Evolutionary conservation across 805 yeast genomes (phyloP).

Genomic region (Ogataea paraovalis): DNA sequence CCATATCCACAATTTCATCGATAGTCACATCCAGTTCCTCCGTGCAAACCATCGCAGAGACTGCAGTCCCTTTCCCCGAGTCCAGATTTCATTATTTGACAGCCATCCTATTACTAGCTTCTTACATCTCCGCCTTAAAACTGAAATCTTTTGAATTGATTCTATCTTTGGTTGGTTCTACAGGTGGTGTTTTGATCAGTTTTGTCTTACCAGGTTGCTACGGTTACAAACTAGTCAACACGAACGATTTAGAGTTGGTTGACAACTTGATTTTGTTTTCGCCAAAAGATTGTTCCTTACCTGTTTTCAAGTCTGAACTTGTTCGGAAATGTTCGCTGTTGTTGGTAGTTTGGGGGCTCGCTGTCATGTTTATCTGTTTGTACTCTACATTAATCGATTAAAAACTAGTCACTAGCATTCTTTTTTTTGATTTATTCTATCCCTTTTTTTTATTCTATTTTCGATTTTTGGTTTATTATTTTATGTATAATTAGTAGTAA

Average conservation of each 20-base stretch:
- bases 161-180: conserved; percentile 72
- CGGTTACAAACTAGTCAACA: conserved; percentile 56
- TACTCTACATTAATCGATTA: conserved; percentile 44
- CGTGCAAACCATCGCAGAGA: background rate
- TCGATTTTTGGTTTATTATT: background rate
- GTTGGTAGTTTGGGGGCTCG: conserved; percentile 49
- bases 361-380: conserved; percentile 52
- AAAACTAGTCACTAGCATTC: background rate
- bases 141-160: conserved; percentile 65
- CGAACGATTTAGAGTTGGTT: conserved; percentile 14
- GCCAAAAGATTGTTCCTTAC: conserved; percentile 19
- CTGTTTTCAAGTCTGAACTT: conserved; percentile 19
- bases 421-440: too few relatives aligned
- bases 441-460: background rate
- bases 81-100: conserved; percentile 49
- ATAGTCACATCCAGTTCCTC: background rate
- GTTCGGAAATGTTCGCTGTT: conserved; percentile 30
- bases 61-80: conserved; percentile 42
- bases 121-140: conserved; percentile 55
- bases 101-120: conserved; percentile 37
- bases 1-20: background rate
- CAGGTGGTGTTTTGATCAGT: conserved; percentile 77
- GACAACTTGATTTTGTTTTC: conserved; percentile 17
- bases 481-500: background rate
- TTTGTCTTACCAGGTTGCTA: conserved; percentile 76